A percentile compares a stretch with the other conserved stretches of the same genome.
Evolutionary conservation across 257 asterid species (phyloP).

Genomic region (Fraxinus americana): DNA sequence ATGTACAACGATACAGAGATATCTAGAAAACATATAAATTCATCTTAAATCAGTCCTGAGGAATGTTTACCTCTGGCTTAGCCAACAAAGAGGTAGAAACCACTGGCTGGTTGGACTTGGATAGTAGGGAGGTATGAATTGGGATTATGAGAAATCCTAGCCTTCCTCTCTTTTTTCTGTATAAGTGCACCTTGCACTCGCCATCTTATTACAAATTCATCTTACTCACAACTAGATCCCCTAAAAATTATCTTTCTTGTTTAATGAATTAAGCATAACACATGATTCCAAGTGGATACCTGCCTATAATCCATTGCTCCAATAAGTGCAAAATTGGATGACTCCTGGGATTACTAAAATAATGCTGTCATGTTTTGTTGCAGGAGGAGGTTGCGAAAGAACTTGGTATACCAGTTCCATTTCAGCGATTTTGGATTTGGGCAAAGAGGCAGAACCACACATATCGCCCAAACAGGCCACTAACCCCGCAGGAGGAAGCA

Average conservation of each 20-base stretch:
- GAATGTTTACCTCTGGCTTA: neutral
- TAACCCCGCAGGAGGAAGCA: constrained; percentile 80
- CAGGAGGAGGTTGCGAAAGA: constrained; percentile 96
- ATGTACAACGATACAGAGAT: neutral
- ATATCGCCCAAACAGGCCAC: constrained; percentile 88
- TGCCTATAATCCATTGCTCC: neutral
- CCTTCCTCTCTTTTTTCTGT: neutral
- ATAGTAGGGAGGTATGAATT: neutral
- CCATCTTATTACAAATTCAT: neutral
- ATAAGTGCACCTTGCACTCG: neutral
- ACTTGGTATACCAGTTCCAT: constrained; percentile 79
- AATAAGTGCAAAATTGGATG: neutral
- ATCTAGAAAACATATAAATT: neutral
- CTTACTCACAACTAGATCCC: neutral
- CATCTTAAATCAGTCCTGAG: neutral
- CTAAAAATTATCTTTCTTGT: neutral
- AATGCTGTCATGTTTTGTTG: constrained; percentile 29
- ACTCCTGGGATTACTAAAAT: neutral
- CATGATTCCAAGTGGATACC: neutral
- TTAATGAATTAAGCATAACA: neutral
- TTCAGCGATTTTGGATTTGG: constrained; percentile 97
- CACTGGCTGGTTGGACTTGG: neutral
- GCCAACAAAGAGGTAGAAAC: neutral
- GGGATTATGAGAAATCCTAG: neutral
- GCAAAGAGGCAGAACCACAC: constrained; percentile 98